Evolutionary conservation across 2,329 filamentous ascomycete genomes (phyloP), one percentile per base, ranked within the genome.

Genomic region (Chrysosporium queenslandicum): DNA sequence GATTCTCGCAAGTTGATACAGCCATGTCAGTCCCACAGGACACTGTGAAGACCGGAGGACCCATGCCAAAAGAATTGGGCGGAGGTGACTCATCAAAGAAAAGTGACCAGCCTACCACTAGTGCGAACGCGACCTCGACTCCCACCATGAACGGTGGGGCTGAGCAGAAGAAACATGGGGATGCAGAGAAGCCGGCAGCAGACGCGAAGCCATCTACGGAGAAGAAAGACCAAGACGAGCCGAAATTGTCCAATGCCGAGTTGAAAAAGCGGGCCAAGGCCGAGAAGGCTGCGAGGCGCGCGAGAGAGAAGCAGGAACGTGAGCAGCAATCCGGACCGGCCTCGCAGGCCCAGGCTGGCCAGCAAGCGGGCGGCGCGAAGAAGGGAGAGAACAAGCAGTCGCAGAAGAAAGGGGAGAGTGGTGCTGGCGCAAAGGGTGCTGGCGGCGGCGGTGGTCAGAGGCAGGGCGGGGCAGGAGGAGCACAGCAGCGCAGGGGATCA

Each of bases 231-330:
- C 29, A 43, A 16, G 42, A n/a, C 2, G 67, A 65, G 36, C 67
- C 67, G 23, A 66, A 71, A 23, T 61, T 73, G 27, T 67, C 67
- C 5, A 64, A 64, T 32, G 88, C 87, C 18, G 86, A 94, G 68
- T 66, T 94, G 63, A 97, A 97, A 72, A 91, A 90, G 63, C 83
- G 81, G 66, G 85, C 85, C 56, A 91, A 95, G 68, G 90, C 87
- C 29, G 91, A 96, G 67, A 97, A 96, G 73, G 85, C 86, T 49
- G 89, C 89, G 43, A 78, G 87, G 56, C 79, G 91, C 72, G 87
- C 86, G 46, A 82, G 82, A 63, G 80, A 77, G 62, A 87, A 84
- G 65, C 73, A 74, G 27, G 73, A 76, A 27, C 61, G 64, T 3
- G 77, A 78, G 56, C 37, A 57, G 51, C 42, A 53, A 39, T 6